Evolutionary conservation across 2,329 filamentous ascomycete species (phyloP).

Genomic region (Elsinoe fawcettii): DNA sequence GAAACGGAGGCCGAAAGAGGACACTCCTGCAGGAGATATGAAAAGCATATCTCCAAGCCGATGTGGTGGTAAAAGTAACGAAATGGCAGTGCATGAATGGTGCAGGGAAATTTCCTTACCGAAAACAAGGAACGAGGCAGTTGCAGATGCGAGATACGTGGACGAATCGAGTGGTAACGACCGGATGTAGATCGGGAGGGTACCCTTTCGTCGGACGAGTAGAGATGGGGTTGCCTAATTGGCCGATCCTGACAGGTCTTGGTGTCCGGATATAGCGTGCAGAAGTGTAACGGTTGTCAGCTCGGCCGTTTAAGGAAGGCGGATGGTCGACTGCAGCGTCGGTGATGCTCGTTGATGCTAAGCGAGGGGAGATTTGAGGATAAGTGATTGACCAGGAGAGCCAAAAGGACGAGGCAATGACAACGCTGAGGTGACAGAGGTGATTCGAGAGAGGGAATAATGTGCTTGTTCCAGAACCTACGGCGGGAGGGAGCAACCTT

Average conservation of each 20-base stretch:
- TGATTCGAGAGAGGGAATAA: neutral
- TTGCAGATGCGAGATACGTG: neutral
- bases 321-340: constrained; percentile 1
- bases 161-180: neutral
- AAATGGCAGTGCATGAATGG: neutral
- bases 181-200: neutral
- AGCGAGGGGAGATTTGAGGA: neutral
- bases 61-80: neutral
- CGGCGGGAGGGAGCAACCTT: neutral
- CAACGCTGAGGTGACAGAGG: neutral
- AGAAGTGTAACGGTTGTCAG: constrained; percentile 10
- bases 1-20: neutral
- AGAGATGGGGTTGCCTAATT: constrained; percentile 4
- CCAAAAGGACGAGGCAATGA: neutral
- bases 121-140: neutral
- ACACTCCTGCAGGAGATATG: neutral
- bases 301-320: neutral
- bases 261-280: constrained; percentile 1
- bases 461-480: neutral
- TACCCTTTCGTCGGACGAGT: neutral
- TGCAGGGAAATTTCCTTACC: neutral
- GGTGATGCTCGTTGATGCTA: constrained; percentile 8
- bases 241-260: constrained; percentile 2
- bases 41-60: neutral
- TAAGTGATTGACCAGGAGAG: neutral